Evolutionary conservation across 1,284 basidiomycete genomes (phyloP), one percentile per base, ranked within the genome.

Genomic region (Grifola frondosa): DNA sequence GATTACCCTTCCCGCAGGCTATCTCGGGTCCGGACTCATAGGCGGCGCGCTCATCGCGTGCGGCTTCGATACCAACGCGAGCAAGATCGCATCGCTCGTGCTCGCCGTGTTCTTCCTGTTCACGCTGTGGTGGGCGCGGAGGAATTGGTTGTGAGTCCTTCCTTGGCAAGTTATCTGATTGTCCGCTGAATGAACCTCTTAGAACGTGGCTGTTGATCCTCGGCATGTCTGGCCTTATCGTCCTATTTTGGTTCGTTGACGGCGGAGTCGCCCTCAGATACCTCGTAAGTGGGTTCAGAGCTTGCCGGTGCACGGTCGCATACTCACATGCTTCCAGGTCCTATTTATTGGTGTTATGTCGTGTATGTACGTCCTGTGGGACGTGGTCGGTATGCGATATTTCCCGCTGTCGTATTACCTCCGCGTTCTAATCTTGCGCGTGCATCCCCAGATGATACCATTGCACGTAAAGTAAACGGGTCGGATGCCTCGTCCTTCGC

Each of bases 301-400:
- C n/a, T n/a, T n/a, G n/a, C n/a, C n/a, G n/a, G n/a, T n/a, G n/a
- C n/a, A n/a, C n/a, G n/a, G n/a, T n/a, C n/a, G n/a, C n/a, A n/a
- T n/a, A 34, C 15, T 30, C 12, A 35, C 49, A 52, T 43, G 15
- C 26, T 54, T 25, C 63, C 59, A 95, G 78, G 77, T 97, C 17
- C 70, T 97, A 9, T 98, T 97, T 66, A 82, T 97, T 42, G 95
- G 94, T n/a, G 90, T 95, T 52, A 95, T 95, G 92, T 90, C 84
- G 7, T 88, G 88, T 63, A 73, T 96, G 66, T 95, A 96, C 59
- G 80, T 79, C 30, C 71, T 85, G 13, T 95, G 91, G 89, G 91
- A 95, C 58, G 84, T 95, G 44, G 74, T 92, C 41, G 89, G 90
- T 81, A 53, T 40, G 76, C 62, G 16, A 25, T 33, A 16, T 22